Conservation (phyloP, 306 rosid species). For the Gynostemma pentaphyllum region DNA sequence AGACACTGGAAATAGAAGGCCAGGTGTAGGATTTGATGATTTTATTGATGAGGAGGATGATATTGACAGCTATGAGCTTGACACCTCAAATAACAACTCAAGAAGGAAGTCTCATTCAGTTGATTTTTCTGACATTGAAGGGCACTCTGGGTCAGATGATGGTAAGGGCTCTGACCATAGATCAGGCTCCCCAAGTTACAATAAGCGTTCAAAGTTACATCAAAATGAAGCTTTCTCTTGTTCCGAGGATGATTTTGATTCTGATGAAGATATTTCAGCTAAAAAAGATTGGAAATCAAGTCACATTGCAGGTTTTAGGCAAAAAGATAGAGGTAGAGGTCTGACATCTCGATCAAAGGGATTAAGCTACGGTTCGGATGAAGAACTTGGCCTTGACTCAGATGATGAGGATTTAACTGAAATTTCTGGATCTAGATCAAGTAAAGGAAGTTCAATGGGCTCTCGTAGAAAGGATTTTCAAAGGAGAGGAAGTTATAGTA, state of each 20-base stretch:
- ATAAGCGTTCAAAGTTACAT: constrained; percentile 19
- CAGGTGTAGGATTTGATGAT: constrained; percentile 81
- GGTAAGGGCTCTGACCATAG: constrained; percentile 17
- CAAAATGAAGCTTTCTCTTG: constrained; percentile 33
- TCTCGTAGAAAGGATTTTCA: constrained; percentile 28
- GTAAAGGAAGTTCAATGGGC: constrained; percentile 21
- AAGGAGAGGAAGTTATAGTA: constrained; percentile 17
- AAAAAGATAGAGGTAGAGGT: constrained; percentile 33
- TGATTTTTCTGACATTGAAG: constrained; percentile 48
- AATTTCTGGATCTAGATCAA: constrained; percentile 27
- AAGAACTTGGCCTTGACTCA: constrained; percentile 55
- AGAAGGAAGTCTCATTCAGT: constrained; percentile 29
- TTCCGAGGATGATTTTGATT: constrained; percentile 42
- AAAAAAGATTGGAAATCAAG: constrained; percentile 54
- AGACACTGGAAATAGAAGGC: constrained; percentile 30
- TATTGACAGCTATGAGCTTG: constrained; percentile 78
- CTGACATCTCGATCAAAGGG: constrained; percentile 32
- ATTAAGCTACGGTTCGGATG: constrained; percentile 79
- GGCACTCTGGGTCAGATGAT: constrained; percentile 38
- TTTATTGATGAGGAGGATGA: constrained; percentile 81
- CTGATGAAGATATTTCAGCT: constrained; percentile 33
- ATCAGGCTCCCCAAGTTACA: constrained; percentile 23
- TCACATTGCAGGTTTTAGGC: constrained; percentile 39
- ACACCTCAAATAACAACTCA: constrained; percentile 29
- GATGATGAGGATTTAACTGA: constrained; percentile 49